Evolutionary conservation across 768 basidiomycete genomes (phyloP), one percentile per base, ranked within the genome.

Genomic region (Gelatoporia subvermispora): DNA sequence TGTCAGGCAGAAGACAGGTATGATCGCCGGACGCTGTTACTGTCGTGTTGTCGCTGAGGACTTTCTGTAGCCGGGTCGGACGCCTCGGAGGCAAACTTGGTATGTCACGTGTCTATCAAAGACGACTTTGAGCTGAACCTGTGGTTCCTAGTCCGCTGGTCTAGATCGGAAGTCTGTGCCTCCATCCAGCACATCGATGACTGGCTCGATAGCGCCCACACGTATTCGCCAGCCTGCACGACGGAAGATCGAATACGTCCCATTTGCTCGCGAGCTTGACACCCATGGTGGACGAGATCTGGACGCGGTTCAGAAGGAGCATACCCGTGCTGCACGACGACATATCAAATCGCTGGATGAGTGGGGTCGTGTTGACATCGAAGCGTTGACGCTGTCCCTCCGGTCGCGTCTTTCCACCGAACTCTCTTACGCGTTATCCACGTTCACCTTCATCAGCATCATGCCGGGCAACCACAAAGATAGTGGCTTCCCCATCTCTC

Each of bases 331-430:
- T 25, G 72, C 77, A 40, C 71, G 76, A 45, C 78, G 86, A 38
- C 74, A 78, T 5, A 64, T 86, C 58, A 77, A 87, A 49, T 80
- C 85, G 43, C 76, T 90, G 53, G 82, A 84, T 61, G 91, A 94
- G 45, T 91, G 93, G 82, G 93, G 91, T 18, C 76, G 74, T 8
- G 80, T 95, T 43, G 94, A 98, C 58, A 83, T 97, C 49, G 93
- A 96, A 60, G 83, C 83, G n/a, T 74, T 99, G 43, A 84, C 84
- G n/a, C 84, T 99, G 85, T 88, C 89, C 24, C 70, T 99, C 35
- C 86, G 93, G 25, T 95, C 89, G 31, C 76, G 94, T 31, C 68
- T 97, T 36, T 76, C 84, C 8, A 75, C 81, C 40, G 95, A 99
- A 65, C 70, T 94, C 45, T 85, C 93, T 3, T 98, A 93, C 63